Percentiles rank a stretch among this genome's conserved stretches.
Conservation (phyloP, 2,329 filamentous ascomycete genomes). For the Microdochium nivale region DNA sequence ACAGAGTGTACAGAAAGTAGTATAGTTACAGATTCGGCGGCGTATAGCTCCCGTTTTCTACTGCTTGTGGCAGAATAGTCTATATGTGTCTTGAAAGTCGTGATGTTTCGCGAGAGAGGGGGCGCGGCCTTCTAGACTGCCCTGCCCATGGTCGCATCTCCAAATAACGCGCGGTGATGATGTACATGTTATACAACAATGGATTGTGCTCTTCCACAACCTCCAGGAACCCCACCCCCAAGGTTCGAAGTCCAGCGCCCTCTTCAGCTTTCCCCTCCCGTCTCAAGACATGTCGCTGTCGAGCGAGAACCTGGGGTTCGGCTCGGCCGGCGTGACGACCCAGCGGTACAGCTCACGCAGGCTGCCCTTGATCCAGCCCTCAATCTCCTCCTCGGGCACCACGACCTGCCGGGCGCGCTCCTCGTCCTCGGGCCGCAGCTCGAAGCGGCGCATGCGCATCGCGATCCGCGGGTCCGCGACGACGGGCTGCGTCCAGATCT, state of each 20-base stretch:
- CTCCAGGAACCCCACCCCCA: too few relatives aligned
- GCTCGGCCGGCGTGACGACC: slow-evolving; percentile 32
- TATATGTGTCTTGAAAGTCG: neutral
- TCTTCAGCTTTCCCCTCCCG: too few relatives aligned
- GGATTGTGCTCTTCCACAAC: neutral
- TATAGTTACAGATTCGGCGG: too few relatives aligned
- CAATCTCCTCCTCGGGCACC: slow-evolving; percentile 58
- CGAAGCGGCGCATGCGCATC: slow-evolving; percentile 72
- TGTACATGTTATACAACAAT: neutral
- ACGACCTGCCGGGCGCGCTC: slow-evolving; percentile 53
- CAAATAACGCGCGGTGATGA: neutral
- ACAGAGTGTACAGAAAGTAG: too few relatives aligned
- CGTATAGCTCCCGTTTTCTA: too few relatives aligned
- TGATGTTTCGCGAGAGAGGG: neutral
- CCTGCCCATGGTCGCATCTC: neutral
- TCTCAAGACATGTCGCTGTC: slow-evolving; percentile 2
- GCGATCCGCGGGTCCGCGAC: slow-evolving; percentile 69
- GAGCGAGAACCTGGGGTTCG: slow-evolving; percentile 18
- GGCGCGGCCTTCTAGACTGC: neutral
- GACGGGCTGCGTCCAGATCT: slow-evolving; percentile 67
- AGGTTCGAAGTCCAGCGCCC: too few relatives aligned
- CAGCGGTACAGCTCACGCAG: slow-evolving; percentile 45
- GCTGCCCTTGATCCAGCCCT: slow-evolving; percentile 59
- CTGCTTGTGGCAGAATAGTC: too few relatives aligned
- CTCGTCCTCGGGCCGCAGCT: slow-evolving; percentile 62